Evolutionary conservation across 2,329 filamentous ascomycete genomes (phyloP).

Genomic region (Pyricularia pennisetigena): DNA sequence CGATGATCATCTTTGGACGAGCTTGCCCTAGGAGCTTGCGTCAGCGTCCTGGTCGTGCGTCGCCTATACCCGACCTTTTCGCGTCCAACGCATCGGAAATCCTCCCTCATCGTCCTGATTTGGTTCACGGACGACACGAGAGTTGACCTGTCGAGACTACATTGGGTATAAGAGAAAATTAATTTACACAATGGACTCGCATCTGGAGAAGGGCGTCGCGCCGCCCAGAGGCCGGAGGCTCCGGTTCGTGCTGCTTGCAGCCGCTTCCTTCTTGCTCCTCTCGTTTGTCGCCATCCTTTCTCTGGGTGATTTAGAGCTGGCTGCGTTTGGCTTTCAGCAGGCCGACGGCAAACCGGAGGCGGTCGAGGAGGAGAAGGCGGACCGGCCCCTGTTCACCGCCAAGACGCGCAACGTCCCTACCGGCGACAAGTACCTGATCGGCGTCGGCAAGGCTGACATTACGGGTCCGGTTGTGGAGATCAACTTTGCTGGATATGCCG

Average conservation of each 20-base stretch:
- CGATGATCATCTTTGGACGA: neutral
- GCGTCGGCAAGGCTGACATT: slow-evolving; percentile 48
- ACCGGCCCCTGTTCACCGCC: neutral
- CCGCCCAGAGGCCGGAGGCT: slow-evolving; percentile 13
- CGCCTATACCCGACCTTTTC: neutral
- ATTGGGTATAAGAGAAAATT: neutral
- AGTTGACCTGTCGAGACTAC: neutral
- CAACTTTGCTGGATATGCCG: slow-evolving; percentile 87
- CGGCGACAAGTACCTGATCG: slow-evolving; percentile 38
- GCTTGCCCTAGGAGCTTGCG: neutral
- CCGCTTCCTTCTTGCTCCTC: slow-evolving; percentile 23
- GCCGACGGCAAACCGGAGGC: neutral
- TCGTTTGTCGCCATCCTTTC: slow-evolving; percentile 19
- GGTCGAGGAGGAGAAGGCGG: neutral
- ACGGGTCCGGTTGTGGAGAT: slow-evolving; percentile 78
- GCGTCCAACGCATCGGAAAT: neutral
- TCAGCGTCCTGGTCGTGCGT: neutral
- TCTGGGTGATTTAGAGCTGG: slow-evolving; percentile 8
- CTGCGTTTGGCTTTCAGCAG: neutral
- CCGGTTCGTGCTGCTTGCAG: slow-evolving; percentile 16
- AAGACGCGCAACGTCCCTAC: slow-evolving; percentile 13
- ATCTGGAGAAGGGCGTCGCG: slow-evolving; percentile 2
- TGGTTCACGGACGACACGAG: neutral
- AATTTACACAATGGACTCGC: slow-evolving; percentile 1
- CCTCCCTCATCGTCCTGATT: neutral